phyloP scores from a whole-genome alignment of 345 rosid species.

The Lepidium africanum region DNA sequence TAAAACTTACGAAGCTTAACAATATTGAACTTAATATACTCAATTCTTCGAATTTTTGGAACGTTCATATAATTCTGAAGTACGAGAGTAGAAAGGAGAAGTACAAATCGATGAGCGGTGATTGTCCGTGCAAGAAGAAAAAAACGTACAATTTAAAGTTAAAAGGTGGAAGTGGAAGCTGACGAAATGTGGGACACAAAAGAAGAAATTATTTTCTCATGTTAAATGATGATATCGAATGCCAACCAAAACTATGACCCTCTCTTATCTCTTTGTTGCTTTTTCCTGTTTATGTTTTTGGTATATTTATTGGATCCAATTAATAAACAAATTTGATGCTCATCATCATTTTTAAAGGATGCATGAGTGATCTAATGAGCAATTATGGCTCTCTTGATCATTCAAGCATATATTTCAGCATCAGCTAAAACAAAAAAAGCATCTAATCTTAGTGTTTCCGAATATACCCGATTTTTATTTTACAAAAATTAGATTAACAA shows the following conservation, averaged over 20 bases:
- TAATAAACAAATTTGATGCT: neutral
- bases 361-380: neutral
- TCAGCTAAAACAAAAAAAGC: too few relatives aligned
- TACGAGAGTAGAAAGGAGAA: neutral
- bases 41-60: neutral
- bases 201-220: neutral
- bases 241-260: conserved; percentile 1
- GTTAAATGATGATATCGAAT: neutral
- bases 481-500: too few relatives aligned
- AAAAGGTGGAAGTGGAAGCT: conserved; percentile 15
- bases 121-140: conserved; percentile 11
- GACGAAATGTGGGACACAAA: conserved; percentile 22
- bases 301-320: neutral
- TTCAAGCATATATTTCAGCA: too few relatives aligned
- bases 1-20: neutral
- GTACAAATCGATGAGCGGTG: neutral
- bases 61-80: neutral
- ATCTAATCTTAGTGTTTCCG: too few relatives aligned
- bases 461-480: too few relatives aligned
- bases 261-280: neutral
- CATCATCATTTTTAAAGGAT: neutral
- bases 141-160: conserved; percentile 2
- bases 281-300: neutral
- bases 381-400: too few relatives aligned
- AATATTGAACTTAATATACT: neutral